Conservation (phyloP, 805 yeast genomes). For the Wickerhamiella sorbophila region DNA sequence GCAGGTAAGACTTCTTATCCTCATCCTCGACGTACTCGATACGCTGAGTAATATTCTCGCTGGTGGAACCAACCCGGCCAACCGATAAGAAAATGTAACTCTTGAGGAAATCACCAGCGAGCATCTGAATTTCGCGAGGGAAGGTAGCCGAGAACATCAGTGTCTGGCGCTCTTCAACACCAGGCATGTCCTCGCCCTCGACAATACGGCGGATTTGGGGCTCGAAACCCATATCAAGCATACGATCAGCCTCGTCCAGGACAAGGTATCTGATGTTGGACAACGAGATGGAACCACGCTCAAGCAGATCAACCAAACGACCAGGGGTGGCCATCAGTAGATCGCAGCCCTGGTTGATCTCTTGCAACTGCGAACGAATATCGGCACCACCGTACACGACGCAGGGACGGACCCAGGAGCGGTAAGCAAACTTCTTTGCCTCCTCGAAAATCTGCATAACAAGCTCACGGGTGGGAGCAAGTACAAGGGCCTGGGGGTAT, state of each 20-base stretch:
- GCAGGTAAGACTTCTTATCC: conserved; percentile 79
- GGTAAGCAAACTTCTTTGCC: conserved; percentile 86
- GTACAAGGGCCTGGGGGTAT: conserved; percentile 82
- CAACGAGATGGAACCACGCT: conserved; percentile 86
- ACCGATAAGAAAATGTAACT: conserved; percentile 92
- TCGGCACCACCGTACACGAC: conserved; percentile 99
- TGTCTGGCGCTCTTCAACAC: conserved; percentile 81
- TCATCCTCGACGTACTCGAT: conserved; percentile 82
- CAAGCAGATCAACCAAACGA: conserved; percentile 89
- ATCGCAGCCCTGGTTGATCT: conserved; percentile 88
- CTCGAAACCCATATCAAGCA: conserved; percentile 99
- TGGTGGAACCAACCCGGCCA: conserved; percentile 98
- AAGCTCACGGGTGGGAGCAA: conserved; percentile 99
- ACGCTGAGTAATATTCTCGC: conserved; percentile 95
- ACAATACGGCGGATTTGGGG: conserved; percentile 98
- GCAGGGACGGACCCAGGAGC: conserved; percentile 96
- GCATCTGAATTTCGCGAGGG: conserved; percentile 93
- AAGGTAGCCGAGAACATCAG: conserved; percentile 98
- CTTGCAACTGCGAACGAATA: conserved; percentile 72
- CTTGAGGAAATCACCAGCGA: conserved; percentile 93
- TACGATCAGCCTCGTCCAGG: conserved; percentile 97
- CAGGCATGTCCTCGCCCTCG: conserved; percentile 96
- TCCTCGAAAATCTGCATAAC: conserved; percentile 95
- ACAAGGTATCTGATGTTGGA: conserved; percentile 85
- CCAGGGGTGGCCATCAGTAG: conserved; percentile 98